Percentiles rank a stretch among this genome's conserved stretches.
phyloP scores from a whole-genome alignment of 23 red algal species.

The Chondrus crispus region DNA sequence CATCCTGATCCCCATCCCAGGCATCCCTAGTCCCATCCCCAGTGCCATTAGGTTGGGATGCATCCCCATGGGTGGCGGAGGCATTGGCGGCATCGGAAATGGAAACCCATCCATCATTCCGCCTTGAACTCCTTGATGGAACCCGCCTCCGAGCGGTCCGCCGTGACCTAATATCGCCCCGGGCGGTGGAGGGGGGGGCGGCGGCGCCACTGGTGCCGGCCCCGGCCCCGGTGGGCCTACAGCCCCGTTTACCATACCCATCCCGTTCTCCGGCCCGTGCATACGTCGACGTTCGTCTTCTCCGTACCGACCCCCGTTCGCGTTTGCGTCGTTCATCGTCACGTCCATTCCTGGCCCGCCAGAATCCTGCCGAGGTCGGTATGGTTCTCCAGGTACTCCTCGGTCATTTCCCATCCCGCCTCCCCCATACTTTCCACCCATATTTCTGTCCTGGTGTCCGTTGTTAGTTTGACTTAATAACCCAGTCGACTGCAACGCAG shows the following conservation, averaged over 20 bases:
- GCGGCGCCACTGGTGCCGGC: too few species aligned
- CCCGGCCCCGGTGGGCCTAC: neutral
- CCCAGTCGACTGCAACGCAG: neutral
- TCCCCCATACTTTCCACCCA: too few species aligned
- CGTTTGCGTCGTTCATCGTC: neutral
- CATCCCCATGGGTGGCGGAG: slow-evolving; percentile 34
- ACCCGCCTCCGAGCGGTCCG: neutral
- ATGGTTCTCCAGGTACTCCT: neutral
- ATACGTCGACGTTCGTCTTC: neutral
- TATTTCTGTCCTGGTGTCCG: too few species aligned
- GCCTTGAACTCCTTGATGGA: slow-evolving; percentile 5
- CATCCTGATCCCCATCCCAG: slow-evolving; percentile 53
- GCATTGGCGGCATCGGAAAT: slow-evolving; percentile 37
- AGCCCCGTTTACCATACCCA: neutral
- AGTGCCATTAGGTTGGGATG: slow-evolving; percentile 38
- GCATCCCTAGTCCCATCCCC: slow-evolving; percentile 39
- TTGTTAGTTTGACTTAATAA: neutral
- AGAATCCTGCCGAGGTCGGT: neutral
- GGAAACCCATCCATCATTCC: slow-evolving; percentile 52
- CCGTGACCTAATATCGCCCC: neutral
- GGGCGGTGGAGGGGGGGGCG: too few species aligned
- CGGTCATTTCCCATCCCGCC: neutral
- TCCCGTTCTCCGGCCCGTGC: neutral
- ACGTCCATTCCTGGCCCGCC: neutral
- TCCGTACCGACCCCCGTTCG: neutral